Conservation (phyloP, 495 filamentous ascomycete genomes). For the Penicillium odoratum region DNA sequence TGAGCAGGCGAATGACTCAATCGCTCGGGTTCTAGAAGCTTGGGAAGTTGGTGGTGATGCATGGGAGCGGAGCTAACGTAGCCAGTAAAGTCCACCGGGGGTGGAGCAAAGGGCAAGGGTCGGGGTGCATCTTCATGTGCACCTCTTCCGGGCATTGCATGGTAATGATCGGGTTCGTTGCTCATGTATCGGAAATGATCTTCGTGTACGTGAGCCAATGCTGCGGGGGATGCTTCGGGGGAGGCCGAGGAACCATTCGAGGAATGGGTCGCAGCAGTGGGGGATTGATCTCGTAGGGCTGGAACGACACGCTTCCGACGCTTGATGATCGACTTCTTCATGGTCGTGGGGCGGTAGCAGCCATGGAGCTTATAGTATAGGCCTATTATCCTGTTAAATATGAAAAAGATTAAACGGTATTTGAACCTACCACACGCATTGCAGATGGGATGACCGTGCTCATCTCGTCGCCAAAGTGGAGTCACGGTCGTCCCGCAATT, state of each 20-base stretch:
- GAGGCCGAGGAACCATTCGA: conserved; percentile 46
- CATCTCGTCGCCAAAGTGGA: conserved; percentile 92
- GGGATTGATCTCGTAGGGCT: conserved; percentile 60
- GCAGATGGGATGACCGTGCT: conserved; percentile 94
- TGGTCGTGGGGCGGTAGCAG: conserved; percentile 84
- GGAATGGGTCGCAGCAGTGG: conserved; percentile 44
- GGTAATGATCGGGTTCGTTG: conserved; percentile 32
- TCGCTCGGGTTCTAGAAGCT: conserved; percentile 41
- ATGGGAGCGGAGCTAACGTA: conserved; percentile 41
- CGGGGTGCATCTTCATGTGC: conserved; percentile 27
- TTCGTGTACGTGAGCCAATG: conserved; percentile 58
- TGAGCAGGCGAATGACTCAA: conserved; percentile 35
- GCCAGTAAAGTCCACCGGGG: conserved; percentile 53
- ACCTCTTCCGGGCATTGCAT: conserved; percentile 3
- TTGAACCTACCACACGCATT: conserved; percentile 88
- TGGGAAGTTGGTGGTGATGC: conserved; percentile 44
- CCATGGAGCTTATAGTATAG: conserved; percentile 98
- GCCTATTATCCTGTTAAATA: conserved; percentile 53
- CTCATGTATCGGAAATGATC: conserved; percentile 54
- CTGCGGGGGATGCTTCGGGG: conserved; percentile 45
- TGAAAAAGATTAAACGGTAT: neutral
- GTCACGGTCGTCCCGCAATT: conserved; percentile 98
- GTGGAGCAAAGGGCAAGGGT: conserved; percentile 40
- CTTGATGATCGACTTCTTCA: conserved; percentile 98
- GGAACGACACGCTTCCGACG: conserved; percentile 94